Evolutionary conservation across 2,329 filamentous ascomycete species (phyloP), one percentile per base, ranked within the genome.

Genomic region (Neonectria sp.): DNA sequence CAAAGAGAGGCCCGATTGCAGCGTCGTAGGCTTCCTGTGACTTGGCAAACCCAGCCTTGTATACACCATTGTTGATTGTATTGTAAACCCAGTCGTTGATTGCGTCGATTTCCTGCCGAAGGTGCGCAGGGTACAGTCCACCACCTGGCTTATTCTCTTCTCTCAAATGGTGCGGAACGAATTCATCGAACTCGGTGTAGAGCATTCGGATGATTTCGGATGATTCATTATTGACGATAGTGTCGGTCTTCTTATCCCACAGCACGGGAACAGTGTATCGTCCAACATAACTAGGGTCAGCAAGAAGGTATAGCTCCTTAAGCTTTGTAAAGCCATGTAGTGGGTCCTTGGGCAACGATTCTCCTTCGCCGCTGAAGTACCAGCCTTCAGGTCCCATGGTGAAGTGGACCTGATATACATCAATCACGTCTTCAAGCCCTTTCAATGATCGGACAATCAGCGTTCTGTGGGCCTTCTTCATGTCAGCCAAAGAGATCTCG

Each of bases 151-250:
- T 83, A 63, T 82, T 86, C 1, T 49, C 75, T 70, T 92, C 90
- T 8, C 86, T 85, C 64, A 86, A 82, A 60, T 86, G 69, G 24
- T 84, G 83, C 0, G 86, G 86, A 2, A 91, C 76, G 6, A 91
- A 75, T 55, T 85, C 82, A 68, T 95, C 92, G 74, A 95, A 95
- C 61, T 90, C 92, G 12, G 86, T 85, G 80, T 94, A 94, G 68
- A 96, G 84, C 92, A 95, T 95, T 70, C 93, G 88, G 73, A 96
- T 94, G 73, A 96, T 95, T 79, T 96, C 94, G 59, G 89, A 89
- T 61, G 91, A 93, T 83, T 96, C 94, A 71, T 97, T 97, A 85
- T 89, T 95, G 52, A 96, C 93, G 71, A 95, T 93, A 17, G 86
- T 88, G 55, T 90, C 87, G 27, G 85, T 84, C 77, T 91, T 89